Conservation (phyloP, 768 basidiomycete species). For the Filobasidium floriforme region DNA sequence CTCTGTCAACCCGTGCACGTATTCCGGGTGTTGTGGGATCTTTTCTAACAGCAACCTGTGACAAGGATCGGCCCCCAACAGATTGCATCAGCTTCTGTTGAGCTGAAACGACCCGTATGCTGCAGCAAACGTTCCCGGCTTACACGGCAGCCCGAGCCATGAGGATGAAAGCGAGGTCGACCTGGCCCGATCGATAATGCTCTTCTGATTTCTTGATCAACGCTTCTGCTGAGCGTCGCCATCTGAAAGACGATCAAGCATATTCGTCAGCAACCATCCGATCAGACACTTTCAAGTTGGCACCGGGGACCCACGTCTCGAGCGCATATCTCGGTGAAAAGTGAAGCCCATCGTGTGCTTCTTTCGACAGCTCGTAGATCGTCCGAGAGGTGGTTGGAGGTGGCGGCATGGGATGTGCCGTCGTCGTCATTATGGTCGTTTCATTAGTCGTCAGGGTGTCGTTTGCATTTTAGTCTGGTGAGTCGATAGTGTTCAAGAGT, state of each 20-base stretch:
- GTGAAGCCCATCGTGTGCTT: conserved; percentile 17
- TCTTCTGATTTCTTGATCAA: conserved; percentile 15
- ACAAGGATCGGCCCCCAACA: too few species aligned
- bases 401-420: neutral
- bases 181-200: conserved; percentile 6
- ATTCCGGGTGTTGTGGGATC: conserved; percentile 22
- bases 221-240: conserved; percentile 13
- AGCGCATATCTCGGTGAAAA: conserved; percentile 18
- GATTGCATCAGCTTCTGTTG: too few species aligned
- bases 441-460: neutral
- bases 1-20: neutral
- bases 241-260: too few species aligned
- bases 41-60: conserved; percentile 7
- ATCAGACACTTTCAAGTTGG: too few species aligned
- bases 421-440: neutral
- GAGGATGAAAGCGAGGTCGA: conserved; percentile 15
- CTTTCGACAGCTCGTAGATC: conserved; percentile 13
- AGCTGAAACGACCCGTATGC: too few species aligned
- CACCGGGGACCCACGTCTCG: conserved; percentile 15
- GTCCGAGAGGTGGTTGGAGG: neutral
- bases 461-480: too few species aligned
- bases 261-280: too few species aligned
- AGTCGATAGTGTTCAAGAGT: too few species aligned
- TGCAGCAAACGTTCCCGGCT: too few species aligned
- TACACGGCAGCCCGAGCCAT: conserved; percentile 23